phyloP scores from a whole-genome alignment of 2,329 filamentous ascomycete genomes.

The Thelonectria olida region DNA sequence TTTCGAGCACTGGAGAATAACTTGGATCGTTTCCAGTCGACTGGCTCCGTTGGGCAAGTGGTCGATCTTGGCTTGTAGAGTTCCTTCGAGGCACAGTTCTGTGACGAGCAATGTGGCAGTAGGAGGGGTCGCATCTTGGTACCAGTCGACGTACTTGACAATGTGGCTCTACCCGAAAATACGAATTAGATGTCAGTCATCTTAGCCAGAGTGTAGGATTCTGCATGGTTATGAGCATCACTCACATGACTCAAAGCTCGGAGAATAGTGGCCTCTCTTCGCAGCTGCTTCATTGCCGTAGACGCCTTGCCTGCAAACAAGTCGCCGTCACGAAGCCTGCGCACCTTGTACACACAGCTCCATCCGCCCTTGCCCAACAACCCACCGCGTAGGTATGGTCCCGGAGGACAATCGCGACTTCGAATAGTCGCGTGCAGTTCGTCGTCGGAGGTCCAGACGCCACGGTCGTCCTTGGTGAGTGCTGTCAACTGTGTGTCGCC shows the following conservation, averaged over 20 bases:
- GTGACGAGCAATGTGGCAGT: slow-evolving; percentile 40
- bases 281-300: slow-evolving; percentile 29
- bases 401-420: slow-evolving; percentile 20
- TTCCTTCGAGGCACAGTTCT: slow-evolving; percentile 43
- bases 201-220: too few species aligned
- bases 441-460: slow-evolving; percentile 35
- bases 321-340: slow-evolving; percentile 32
- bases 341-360: slow-evolving; percentile 42
- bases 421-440: slow-evolving; percentile 15
- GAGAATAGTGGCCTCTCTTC: slow-evolving; percentile 37
- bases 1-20: slow-evolving; percentile 34
- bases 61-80: slow-evolving; percentile 40
- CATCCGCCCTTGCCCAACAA: slow-evolving; percentile 41
- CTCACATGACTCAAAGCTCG: slow-evolving; percentile 39
- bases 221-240: background rate
- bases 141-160: slow-evolving; percentile 40
- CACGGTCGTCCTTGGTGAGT: background rate
- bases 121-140: slow-evolving; percentile 30
- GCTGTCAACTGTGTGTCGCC: too few species aligned
- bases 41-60: slow-evolving; percentile 28
- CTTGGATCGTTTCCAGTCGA: slow-evolving; percentile 27
- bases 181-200: background rate
- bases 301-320: slow-evolving; percentile 44
- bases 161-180: slow-evolving; percentile 35
- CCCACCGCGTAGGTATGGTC: slow-evolving; percentile 37